Evolutionary conservation across 2,329 filamentous ascomycete species (phyloP).

Genomic region (Plectosphaerella cucumerina): DNA sequence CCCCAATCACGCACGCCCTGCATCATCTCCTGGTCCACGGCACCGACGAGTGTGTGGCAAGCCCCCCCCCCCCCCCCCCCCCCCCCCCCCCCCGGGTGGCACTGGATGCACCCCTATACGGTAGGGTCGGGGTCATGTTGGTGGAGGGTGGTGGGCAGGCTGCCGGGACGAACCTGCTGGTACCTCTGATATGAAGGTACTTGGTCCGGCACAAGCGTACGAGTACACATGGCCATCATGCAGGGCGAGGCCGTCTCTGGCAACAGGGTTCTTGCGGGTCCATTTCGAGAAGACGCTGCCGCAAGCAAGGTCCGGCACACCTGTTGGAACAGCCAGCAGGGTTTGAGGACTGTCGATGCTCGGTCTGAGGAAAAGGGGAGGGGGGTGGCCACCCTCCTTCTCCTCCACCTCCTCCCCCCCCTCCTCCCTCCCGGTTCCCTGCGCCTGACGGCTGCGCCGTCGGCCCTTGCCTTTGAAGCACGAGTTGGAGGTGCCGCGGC

Average conservation of each 20-base stretch:
- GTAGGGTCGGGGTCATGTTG: background rate
- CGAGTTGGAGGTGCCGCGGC: conserved; percentile 1
- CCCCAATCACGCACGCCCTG: no score
- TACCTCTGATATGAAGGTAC: background rate
- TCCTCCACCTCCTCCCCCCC: no score
- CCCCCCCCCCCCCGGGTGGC: no score
- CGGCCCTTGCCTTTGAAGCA: no score
- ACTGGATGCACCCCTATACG: background rate
- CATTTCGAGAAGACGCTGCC: background rate
- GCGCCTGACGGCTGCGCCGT: background rate
- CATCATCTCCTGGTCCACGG: no score
- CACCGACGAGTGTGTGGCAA: no score
- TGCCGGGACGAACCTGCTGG: background rate
- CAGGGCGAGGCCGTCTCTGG: background rate
- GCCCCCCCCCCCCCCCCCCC: no score
- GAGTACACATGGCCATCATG: background rate
- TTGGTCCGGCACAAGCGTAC: background rate
- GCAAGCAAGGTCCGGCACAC: background rate
- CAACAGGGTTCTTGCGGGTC: background rate
- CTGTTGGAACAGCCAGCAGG: background rate
- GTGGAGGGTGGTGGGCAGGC: background rate
- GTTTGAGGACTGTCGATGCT: background rate
- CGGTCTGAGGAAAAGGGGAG: background rate
- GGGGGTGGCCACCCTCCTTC: no score
- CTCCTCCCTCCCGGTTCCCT: no score